Conservation (phyloP, 495 filamentous ascomycete genomes). For the Penicillium atrosanguineum region DNA sequence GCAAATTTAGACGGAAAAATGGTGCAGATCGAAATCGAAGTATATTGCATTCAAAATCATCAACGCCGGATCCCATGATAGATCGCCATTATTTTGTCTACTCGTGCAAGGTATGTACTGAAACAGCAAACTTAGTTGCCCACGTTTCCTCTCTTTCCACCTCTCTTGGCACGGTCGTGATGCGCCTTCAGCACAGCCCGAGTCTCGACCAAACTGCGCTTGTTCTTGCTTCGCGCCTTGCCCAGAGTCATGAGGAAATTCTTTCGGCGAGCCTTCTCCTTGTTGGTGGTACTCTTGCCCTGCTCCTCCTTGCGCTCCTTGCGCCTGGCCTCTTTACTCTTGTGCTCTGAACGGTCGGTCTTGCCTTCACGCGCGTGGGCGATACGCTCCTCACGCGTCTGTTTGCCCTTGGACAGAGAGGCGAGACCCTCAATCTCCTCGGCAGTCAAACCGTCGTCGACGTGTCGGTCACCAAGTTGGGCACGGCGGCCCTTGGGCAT, state of each 20-base stretch:
- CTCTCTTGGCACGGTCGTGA: constrained; percentile 76
- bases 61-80: constrained; percentile 9
- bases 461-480: constrained; percentile 52
- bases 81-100: constrained; percentile 5
- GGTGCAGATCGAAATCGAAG: background rate
- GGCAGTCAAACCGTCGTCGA: constrained; percentile 81
- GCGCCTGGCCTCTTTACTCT: constrained; percentile 73
- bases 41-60: background rate
- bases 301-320: constrained; percentile 81
- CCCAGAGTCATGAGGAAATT: constrained; percentile 97
- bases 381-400: constrained; percentile 77
- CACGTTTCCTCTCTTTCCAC: constrained; percentile 75
- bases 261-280: constrained; percentile 94
- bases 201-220: constrained; percentile 84
- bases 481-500: constrained; percentile 47
- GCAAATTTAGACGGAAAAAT: background rate
- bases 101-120: background rate
- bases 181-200: constrained; percentile 76
- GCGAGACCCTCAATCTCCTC: constrained; percentile 76
- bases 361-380: constrained; percentile 75
- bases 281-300: constrained; percentile 95
- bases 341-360: constrained; percentile 69
- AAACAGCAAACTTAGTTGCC: constrained; percentile 18
- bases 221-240: constrained; percentile 89
- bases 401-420: constrained; percentile 66